Percentiles rank a stretch among this genome's conserved stretches.
Evolutionary conservation across 2,329 filamentous ascomycete species (phyloP).

Genomic region (Xylaria arbuscula): DNA sequence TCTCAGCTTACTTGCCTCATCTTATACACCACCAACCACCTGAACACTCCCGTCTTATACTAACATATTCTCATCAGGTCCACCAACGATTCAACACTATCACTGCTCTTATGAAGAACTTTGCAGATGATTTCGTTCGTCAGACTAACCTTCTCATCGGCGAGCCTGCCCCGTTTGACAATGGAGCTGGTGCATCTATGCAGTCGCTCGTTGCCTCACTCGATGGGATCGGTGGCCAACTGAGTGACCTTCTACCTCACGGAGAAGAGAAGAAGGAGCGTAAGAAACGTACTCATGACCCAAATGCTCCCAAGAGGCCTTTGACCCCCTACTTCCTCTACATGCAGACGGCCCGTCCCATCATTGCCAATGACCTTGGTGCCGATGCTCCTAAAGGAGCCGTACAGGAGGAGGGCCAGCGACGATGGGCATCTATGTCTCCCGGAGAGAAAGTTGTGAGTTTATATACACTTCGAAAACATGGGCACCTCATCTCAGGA

Average conservation of each 20-base stretch:
- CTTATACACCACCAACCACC: neutral
- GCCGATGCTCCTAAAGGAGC: conserved; percentile 83
- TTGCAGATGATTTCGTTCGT: conserved; percentile 85
- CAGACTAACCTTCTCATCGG: conserved; percentile 87
- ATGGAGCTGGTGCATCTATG: conserved; percentile 53
- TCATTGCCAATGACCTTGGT: conserved; percentile 83
- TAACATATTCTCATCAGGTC: conserved; percentile 62
- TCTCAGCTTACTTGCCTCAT: neutral
- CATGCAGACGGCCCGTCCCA: conserved; percentile 86
- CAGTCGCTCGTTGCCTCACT: conserved; percentile 61
- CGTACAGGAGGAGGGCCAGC: conserved; percentile 87
- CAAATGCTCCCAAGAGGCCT: conserved; percentile 93
- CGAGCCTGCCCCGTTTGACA: conserved; percentile 65
- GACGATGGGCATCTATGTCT: conserved; percentile 83
- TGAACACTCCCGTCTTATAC: neutral
- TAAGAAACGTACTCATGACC: conserved; percentile 87
- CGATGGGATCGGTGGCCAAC: conserved; percentile 61
- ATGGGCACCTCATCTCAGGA: neutral
- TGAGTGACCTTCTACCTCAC: conserved; percentile 60
- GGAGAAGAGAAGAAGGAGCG: conserved; percentile 84
- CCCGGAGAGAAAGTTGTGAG: conserved; percentile 72
- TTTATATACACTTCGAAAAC: conserved; percentile 49
- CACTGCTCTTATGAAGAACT: conserved; percentile 80
- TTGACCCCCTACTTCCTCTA: conserved; percentile 96
- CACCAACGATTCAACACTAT: conserved; percentile 82